A percentile compares a stretch with the other conserved stretches of the same genome.
These are phyloP conservation scores for Saccharomycopsis javanensis DNA, from an alignment of 805 yeast genomes.

Conservation along the genomic window DNA sequence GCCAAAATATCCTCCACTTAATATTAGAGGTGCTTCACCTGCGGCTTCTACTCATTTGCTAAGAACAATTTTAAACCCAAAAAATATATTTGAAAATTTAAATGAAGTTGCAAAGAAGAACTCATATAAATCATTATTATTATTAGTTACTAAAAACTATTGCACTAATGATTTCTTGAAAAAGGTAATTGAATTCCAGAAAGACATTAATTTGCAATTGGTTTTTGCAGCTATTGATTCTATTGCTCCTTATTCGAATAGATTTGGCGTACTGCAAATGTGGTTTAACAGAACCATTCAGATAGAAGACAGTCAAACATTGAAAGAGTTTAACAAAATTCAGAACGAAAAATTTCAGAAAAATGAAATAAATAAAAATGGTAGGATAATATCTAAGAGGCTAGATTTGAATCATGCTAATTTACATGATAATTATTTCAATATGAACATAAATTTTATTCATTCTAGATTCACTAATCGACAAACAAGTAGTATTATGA, in stretches of 20 bases:
- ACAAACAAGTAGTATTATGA: neutral
- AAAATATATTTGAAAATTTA: neutral
- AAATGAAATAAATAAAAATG: constrained; percentile 1
- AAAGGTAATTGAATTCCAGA: neutral
- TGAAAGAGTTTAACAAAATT: neutral
- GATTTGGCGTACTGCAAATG: constrained; percentile 12
- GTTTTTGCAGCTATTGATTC: constrained; percentile 14
- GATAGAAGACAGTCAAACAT: neutral
- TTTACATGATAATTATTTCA: neutral
- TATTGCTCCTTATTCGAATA: constrained; percentile 12
- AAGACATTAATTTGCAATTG: constrained; percentile 9
- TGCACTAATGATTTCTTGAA: neutral
- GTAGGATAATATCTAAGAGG: neutral
- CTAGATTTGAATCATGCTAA: constrained; percentile 1
- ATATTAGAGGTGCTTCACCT: neutral
- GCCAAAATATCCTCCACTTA: neutral
- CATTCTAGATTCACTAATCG: neutral
- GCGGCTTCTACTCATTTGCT: constrained; percentile 5
- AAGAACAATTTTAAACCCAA: constrained; percentile 12
- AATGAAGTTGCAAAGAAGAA: neutral
- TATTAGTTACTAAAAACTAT: constrained; percentile 11
- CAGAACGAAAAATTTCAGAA: neutral
- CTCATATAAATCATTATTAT: constrained; percentile 6
- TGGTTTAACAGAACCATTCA: constrained; percentile 10
- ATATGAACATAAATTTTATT: neutral